A percentile compares a stretch with the other conserved stretches of the same genome.
Evolutionary conservation across 129 eudicot genomes (phyloP).

Genomic region (Tagetes erecta): DNA sequence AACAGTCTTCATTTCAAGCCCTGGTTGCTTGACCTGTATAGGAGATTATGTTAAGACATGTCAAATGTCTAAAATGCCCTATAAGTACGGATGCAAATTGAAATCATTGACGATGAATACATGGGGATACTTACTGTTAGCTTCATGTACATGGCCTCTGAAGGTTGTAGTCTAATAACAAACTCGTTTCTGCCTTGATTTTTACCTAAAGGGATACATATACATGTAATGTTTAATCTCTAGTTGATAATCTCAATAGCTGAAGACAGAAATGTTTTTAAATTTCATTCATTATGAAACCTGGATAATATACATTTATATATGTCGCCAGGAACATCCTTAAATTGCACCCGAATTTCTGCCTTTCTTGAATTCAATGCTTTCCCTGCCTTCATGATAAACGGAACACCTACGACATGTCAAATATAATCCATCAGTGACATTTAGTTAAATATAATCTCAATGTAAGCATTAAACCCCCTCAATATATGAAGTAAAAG

Average conservation of each 20-base stretch:
- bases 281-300: too few species aligned
- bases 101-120: too few species aligned
- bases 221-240: neutral
- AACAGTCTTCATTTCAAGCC: conserved; percentile 79
- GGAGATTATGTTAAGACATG: conserved; percentile 3
- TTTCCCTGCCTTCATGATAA: conserved; percentile 92
- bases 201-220: conserved; percentile 46
- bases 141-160: conserved; percentile 98
- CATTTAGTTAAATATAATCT: neutral
- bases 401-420: conserved; percentile 74
- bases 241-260: neutral
- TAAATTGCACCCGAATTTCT: conserved; percentile 91
- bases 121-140: conserved; percentile 64
- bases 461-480: neutral
- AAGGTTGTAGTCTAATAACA: conserved; percentile 91
- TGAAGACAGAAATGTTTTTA: neutral
- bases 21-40: conserved; percentile 89
- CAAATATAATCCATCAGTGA: neutral
- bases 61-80: conserved; percentile 8
- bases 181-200: conserved; percentile 95
- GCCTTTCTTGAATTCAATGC: conserved; percentile 93
- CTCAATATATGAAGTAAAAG: neutral
- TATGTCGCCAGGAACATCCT: conserved; percentile 97
- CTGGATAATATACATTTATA: conserved; percentile 59
- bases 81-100: neutral